Percentiles rank a stretch among this genome's conserved stretches.
phyloP scores from a whole-genome alignment of 805 yeast species.

The Zygosaccharomyces gambellarensis region DNA sequence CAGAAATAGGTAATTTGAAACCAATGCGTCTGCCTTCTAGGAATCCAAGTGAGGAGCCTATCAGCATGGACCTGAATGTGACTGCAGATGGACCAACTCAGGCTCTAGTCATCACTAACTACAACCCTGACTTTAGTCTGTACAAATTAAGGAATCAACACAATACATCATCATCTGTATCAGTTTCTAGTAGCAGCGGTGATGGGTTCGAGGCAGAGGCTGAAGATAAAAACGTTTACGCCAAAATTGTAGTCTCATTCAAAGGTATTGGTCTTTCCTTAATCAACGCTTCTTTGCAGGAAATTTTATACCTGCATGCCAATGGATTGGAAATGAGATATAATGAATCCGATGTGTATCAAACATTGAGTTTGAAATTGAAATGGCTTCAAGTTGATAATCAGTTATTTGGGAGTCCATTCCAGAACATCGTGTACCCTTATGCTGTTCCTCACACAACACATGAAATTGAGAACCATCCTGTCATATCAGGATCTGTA shows the following conservation, averaged over 20 bases:
- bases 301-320: conserved; percentile 75
- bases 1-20: conserved; percentile 86
- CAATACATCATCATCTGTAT: conserved; percentile 32
- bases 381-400: conserved; percentile 96
- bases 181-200: conserved; percentile 32
- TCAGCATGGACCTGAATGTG: conserved; percentile 80
- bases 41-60: conserved; percentile 35
- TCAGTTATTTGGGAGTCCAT: conserved; percentile 81
- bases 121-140: conserved; percentile 71
- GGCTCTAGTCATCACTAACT: conserved; percentile 75
- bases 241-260: conserved; percentile 52
- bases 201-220: conserved; percentile 52
- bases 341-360: conserved; percentile 79
- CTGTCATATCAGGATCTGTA: conserved; percentile 80
- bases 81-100: conserved; percentile 96
- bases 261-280: conserved; percentile 87
- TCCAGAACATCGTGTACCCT: conserved; percentile 86
- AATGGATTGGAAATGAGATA: conserved; percentile 77
- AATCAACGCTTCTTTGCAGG: conserved; percentile 65
- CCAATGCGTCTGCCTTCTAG: conserved; percentile 73
- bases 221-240: conserved; percentile 35
- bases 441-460: conserved; percentile 81
- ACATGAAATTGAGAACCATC: conserved; percentile 81
- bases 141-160: conserved; percentile 46
- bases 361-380: conserved; percentile 69